Evolutionary conservation across 176 grass and related monocot genomes (phyloP).

Genomic region (Rhipidocladum racemiflorum): DNA sequence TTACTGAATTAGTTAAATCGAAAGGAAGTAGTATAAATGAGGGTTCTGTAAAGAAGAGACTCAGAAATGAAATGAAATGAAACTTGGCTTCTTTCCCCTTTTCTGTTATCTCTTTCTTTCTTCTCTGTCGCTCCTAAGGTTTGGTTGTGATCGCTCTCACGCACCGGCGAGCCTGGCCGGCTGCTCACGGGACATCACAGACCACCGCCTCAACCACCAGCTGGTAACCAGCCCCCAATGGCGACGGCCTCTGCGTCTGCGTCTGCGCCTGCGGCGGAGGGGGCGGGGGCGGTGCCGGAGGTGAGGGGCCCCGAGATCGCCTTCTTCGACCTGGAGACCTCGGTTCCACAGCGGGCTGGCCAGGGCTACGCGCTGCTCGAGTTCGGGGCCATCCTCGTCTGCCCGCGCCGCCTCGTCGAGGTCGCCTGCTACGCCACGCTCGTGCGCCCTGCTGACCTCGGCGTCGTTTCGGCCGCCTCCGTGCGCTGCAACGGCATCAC

Average conservation of each 20-base stretch:
- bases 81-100: no score
- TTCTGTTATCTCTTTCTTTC: no score
- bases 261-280: background rate
- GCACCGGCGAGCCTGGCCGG: no score
- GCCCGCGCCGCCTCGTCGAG: slow-evolving; percentile 72
- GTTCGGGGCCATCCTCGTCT: slow-evolving; percentile 91
- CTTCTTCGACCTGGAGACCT: slow-evolving; percentile 97
- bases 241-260: background rate
- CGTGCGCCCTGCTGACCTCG: slow-evolving; percentile 63
- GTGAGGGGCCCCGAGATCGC: slow-evolving; percentile 60
- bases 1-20: no score
- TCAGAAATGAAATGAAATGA: no score
- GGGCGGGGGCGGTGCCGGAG: background rate
- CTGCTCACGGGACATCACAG: no score
- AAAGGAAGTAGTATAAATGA: no score
- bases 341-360: slow-evolving; percentile 51
- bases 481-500: slow-evolving; percentile 95
- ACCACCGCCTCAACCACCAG: background rate
- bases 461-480: slow-evolving; percentile 56
- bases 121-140: no score
- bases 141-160: no score
- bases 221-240: background rate
- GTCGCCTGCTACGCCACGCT: slow-evolving; percentile 81
- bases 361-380: slow-evolving; percentile 76
- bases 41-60: no score